A percentile compares a stretch with the other conserved stretches of the same genome.
These are phyloP conservation scores for Pachysolen tannophilus DNA, from an alignment of 805 yeast genomes.

Conservation along the genomic window DNA sequence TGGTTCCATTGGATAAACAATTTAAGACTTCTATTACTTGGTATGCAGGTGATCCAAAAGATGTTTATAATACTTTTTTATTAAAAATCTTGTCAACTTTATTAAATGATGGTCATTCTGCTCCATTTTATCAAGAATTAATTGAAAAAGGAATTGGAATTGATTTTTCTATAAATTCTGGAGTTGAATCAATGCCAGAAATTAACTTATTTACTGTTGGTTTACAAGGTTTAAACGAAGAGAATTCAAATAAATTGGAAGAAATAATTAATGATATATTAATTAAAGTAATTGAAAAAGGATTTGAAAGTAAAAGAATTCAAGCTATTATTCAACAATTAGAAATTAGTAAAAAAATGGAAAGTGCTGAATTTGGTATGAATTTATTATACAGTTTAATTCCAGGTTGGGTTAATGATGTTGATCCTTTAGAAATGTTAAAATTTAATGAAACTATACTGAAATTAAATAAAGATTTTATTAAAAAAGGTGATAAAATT, in stretches of 20 bases:
- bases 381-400: slow-evolving; percentile 62
- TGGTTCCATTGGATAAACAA: slow-evolving; percentile 60
- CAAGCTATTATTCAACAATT: slow-evolving; percentile 84
- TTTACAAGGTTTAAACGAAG: slow-evolving; percentile 58
- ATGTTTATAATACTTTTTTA: slow-evolving; percentile 62
- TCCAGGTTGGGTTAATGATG: slow-evolving; percentile 80
- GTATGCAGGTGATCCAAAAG: slow-evolving; percentile 70
- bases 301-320: slow-evolving; percentile 53
- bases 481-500: slow-evolving; percentile 40
- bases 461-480: slow-evolving; percentile 56
- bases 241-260: slow-evolving; percentile 41
- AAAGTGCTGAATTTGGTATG: slow-evolving; percentile 86
- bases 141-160: slow-evolving; percentile 81
- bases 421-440: slow-evolving; percentile 65
- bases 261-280: slow-evolving; percentile 39
- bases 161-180: slow-evolving; percentile 83
- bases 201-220: slow-evolving; percentile 78
- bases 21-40: slow-evolving; percentile 80
- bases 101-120: slow-evolving; percentile 84
- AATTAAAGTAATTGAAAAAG: slow-evolving; percentile 28
- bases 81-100: slow-evolving; percentile 64
- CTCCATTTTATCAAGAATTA: slow-evolving; percentile 80
- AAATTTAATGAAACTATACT: slow-evolving; percentile 55
- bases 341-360: slow-evolving; percentile 77
- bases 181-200: slow-evolving; percentile 76